These are phyloP conservation scores for Aspergillus olivimuriae DNA, from an alignment of 495 filamentous ascomycete species.

Conservation along the genomic window DNA sequence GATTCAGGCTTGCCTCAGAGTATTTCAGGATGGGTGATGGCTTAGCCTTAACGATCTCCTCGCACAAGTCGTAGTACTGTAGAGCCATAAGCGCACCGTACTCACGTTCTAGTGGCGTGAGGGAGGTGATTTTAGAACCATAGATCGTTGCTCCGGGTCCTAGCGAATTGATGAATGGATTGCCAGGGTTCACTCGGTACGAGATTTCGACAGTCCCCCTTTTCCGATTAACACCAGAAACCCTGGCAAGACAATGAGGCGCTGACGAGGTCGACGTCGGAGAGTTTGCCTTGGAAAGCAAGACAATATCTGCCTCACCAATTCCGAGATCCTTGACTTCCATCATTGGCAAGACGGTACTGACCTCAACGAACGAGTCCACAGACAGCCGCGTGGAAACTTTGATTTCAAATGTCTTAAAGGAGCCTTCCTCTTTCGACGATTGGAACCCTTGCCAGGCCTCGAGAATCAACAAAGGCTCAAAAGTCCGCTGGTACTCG, in stretches of 20 bases:
- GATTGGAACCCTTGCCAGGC: slow-evolving; percentile 94
- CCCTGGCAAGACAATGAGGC: slow-evolving; percentile 79
- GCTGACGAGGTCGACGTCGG: slow-evolving; percentile 56
- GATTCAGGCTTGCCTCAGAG: slow-evolving; percentile 59
- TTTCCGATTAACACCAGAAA: slow-evolving; percentile 72
- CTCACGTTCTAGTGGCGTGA: slow-evolving; percentile 90
- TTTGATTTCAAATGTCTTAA: slow-evolving; percentile 75
- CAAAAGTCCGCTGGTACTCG: slow-evolving; percentile 83
- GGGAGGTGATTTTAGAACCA: slow-evolving; percentile 75
- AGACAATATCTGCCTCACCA: slow-evolving; percentile 79
- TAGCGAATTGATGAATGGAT: slow-evolving; percentile 45
- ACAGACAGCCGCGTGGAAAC: slow-evolving; percentile 80
- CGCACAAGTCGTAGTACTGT: slow-evolving; percentile 91
- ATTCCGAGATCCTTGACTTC: slow-evolving; percentile 66
- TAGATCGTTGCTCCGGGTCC: slow-evolving; percentile 57
- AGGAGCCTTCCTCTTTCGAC: slow-evolving; percentile 75
- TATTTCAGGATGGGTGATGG: slow-evolving; percentile 83
- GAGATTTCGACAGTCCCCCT: slow-evolving; percentile 71
- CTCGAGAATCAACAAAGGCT: slow-evolving; percentile 84
- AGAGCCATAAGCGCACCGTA: slow-evolving; percentile 85
- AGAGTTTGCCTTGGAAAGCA: slow-evolving; percentile 67
- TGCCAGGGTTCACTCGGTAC: slow-evolving; percentile 69
- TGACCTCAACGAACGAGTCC: slow-evolving; percentile 88
- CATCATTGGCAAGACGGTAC: slow-evolving; percentile 62
- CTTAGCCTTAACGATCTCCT: slow-evolving; percentile 80